Base-by-base conservation (phyloP, 805 yeast genomes). In the Candida dajiaensis region DNA sequence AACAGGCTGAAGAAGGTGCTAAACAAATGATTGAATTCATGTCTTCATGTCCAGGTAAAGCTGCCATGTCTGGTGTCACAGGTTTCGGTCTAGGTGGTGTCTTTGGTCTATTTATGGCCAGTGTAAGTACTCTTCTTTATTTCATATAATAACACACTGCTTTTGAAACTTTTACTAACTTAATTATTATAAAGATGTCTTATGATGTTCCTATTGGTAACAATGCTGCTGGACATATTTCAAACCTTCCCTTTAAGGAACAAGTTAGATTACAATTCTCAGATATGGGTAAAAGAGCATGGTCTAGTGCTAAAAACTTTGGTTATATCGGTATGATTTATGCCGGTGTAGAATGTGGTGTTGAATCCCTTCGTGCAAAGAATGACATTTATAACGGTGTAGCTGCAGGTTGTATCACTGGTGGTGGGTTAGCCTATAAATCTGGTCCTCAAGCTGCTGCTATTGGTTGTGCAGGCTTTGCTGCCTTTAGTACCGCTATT, bases 381-480 rank as follows among this genome's bases (percentile, higher is more conserved):
- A 89, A 85, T 59, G 99, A 94, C 65, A 78, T 92, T 11, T 89
- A 83, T 68, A 94, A 94, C 63, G 97, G 97, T 40, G 80, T 88
- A 3, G 75, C 80, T 39, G 98, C 98, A 4, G 99, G 99, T 2
- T 94, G 97, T 68, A 72, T 92, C 33, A 94, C 99, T 1, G 99
- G 99, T 39, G 99, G 96, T 29, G 97, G 96, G 0, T 74, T 94
- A 44, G 95, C 97, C 2, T 76, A 86, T 55, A 88, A 85, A 62
- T 80, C 94, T 41, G 99, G 99, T 1, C 99, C 99, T 1, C 89
- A 83, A 57, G 95, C 96, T 25, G 94, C 96, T 0, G 57, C 81
- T 22, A 64, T 90, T 48, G 99, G 99, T 1, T 94, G 98, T 73
- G 97, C 95, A 23, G 99, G 97, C 9, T 94, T 94, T 70, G 97